A percentile compares a stretch with the other conserved stretches of the same genome.
Evolutionary conservation across 306 rosid genomes (phyloP).

Genomic region (Gleditsia sinensis): DNA sequence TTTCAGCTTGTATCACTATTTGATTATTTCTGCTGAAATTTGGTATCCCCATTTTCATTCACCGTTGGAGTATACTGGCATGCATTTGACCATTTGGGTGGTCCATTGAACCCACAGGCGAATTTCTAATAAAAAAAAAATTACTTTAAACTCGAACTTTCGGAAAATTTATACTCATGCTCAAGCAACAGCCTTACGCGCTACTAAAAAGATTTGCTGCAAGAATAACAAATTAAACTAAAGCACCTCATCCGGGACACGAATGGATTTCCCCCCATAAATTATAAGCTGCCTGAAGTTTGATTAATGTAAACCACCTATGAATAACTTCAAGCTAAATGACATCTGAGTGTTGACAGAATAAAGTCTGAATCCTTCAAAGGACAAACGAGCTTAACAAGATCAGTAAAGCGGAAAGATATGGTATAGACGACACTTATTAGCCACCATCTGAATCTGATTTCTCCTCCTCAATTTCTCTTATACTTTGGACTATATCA

Average conservation of each 20-base stretch:
- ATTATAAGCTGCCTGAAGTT: constrained; percentile 29
- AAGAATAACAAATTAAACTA: constrained; percentile 8
- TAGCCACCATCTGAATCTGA: constrained; percentile 47
- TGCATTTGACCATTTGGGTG: not conserved
- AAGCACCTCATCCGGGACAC: constrained; percentile 25
- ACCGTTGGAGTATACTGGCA: not conserved
- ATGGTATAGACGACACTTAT: constrained; percentile 22
- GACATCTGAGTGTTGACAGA: constrained; percentile 17
- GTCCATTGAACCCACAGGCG: too few species aligned
- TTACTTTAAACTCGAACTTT: too few species aligned
- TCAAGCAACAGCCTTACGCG: too few species aligned
- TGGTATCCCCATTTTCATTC: not conserved
- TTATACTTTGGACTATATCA: constrained; percentile 54
- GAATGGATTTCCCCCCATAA: constrained; percentile 17
- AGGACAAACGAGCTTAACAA: constrained; percentile 5
- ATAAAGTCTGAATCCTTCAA: constrained; percentile 12
- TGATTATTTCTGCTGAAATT: not conserved
- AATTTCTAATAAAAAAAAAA: too few species aligned
- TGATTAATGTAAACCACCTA: constrained; percentile 7
- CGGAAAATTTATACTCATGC: too few species aligned
- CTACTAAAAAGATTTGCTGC: not conserved
- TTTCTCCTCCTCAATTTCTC: constrained; percentile 62
- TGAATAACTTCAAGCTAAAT: constrained; percentile 24
- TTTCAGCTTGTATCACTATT: constrained; percentile 18
- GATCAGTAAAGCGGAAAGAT: not conserved